Conservation (phyloP, 345 rosid species). For the Lepidium aucheri region DNA sequence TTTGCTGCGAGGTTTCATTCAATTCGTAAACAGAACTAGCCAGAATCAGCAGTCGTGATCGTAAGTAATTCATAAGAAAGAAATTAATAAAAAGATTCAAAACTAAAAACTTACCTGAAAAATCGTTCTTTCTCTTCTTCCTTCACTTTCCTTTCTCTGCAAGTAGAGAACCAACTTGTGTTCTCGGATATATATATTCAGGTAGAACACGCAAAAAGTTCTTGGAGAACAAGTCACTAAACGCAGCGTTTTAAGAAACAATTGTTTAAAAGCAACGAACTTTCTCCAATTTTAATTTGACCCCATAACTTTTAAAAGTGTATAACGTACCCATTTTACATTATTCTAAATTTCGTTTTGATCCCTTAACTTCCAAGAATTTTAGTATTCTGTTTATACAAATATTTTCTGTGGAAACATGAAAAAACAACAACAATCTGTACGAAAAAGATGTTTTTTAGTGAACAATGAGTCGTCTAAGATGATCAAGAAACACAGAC, state of each 20-base stretch:
- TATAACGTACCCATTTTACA: not conserved
- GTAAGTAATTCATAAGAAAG: not conserved
- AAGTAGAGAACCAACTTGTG: not conserved
- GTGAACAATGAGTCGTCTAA: constrained; percentile 75
- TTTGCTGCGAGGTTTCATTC: not conserved
- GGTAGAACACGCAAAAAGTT: not conserved
- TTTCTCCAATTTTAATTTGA: not conserved
- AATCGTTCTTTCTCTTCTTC: not conserved
- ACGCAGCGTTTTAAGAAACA: not conserved
- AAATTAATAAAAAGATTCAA: not conserved
- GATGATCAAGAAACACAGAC: constrained; percentile 91
- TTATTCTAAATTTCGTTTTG: not conserved
- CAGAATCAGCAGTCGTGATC: not conserved
- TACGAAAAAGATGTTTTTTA: constrained; percentile 9
- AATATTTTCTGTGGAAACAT: not conserved
- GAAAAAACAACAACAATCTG: not conserved
- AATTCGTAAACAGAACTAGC: not conserved
- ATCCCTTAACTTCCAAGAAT: not conserved
- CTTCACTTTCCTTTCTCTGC: not conserved
- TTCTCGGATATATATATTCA: not conserved
- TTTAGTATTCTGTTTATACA: not conserved
- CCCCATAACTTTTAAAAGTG: not conserved
- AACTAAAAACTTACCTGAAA: not conserved
- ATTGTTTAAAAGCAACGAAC: not conserved
- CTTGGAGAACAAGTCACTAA: constrained; percentile 12